Evolutionary conservation across 2,329 filamentous ascomycete species (phyloP).

Genomic region (Verticillium nubilum): DNA sequence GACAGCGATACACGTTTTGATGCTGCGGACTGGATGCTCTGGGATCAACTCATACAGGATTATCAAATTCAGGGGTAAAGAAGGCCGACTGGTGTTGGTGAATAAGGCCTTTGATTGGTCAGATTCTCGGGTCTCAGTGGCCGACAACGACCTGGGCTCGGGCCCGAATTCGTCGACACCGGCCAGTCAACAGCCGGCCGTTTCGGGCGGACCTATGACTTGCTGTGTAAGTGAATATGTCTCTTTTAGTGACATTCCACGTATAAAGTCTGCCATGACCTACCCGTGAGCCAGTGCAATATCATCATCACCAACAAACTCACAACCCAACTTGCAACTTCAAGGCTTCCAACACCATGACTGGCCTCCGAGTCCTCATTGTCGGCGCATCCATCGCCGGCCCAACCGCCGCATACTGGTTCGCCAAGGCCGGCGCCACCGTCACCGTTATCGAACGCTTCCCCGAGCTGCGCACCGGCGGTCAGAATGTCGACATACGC

Average conservation of each 20-base stretch:
- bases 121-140: background rate
- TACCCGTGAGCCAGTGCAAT: background rate
- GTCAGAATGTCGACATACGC: conserved; percentile 31
- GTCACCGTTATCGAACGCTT: conserved; percentile 35
- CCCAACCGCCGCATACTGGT: conserved; percentile 18
- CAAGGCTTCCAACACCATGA: conserved; percentile 1
- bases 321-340: too few relatives aligned
- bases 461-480: conserved; percentile 16
- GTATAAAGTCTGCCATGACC: background rate
- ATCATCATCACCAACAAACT: background rate
- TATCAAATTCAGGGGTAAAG: conserved; percentile 2
- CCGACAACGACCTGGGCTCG: background rate
- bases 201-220: background rate
- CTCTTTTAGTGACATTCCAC: background rate
- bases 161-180: background rate
- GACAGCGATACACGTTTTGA: conserved; percentile 2
- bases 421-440: background rate
- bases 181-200: background rate
- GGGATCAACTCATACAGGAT: conserved; percentile 18
- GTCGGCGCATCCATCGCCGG: conserved; percentile 27
- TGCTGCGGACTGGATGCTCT: conserved; percentile 18
- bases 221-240: background rate
- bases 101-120: background rate
- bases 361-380: conserved; percentile 17
- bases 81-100: background rate